phyloP scores from a whole-genome alignment of 495 filamentous ascomycete species.

The Talaromyces trachyspermus region DNA sequence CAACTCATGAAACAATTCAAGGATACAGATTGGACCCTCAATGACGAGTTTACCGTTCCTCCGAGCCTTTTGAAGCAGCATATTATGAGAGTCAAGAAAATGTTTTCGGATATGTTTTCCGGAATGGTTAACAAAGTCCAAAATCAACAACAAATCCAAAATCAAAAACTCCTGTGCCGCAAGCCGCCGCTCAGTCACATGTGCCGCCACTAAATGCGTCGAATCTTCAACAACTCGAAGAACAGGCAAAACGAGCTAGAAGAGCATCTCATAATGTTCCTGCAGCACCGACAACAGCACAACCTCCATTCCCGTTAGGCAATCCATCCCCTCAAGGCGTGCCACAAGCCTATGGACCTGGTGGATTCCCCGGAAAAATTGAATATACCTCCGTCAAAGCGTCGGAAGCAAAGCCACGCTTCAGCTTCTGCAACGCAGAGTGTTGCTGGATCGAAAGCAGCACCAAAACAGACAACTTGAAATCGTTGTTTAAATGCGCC shows the following conservation, averaged over 20 bases:
- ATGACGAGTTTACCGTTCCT: slow-evolving; percentile 52
- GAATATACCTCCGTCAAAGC: slow-evolving; percentile 57
- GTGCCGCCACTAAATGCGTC: slow-evolving; percentile 52
- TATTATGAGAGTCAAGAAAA: slow-evolving; percentile 36
- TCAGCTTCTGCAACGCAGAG: slow-evolving; percentile 28
- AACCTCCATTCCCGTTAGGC: slow-evolving; percentile 61
- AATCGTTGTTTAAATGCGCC: slow-evolving; percentile 31
- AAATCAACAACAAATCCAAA: slow-evolving; percentile 27
- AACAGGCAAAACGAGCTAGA: slow-evolving; percentile 34
- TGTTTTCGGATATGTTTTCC: slow-evolving; percentile 36
- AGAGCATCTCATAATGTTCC: slow-evolving; percentile 51
- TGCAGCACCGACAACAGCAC: slow-evolving; percentile 56
- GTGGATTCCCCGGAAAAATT: slow-evolving; percentile 47
- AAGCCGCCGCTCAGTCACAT: slow-evolving; percentile 23
- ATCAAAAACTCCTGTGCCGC: slow-evolving; percentile 19
- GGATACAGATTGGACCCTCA: slow-evolving; percentile 43
- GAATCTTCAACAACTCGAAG: slow-evolving; percentile 53
- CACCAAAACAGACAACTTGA: slow-evolving; percentile 20
- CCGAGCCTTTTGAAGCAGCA: slow-evolving; percentile 46
- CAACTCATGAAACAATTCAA: slow-evolving; percentile 53
- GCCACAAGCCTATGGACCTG: slow-evolving; percentile 46
- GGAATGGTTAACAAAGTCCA: slow-evolving; percentile 31
- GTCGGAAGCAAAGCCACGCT: slow-evolving; percentile 41
- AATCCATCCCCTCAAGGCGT: slow-evolving; percentile 65
- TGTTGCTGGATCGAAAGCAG: slow-evolving; percentile 20